These are phyloP conservation scores for Myxozyma udenii DNA, from an alignment of 805 yeast genomes.

Conservation along the genomic window DNA sequence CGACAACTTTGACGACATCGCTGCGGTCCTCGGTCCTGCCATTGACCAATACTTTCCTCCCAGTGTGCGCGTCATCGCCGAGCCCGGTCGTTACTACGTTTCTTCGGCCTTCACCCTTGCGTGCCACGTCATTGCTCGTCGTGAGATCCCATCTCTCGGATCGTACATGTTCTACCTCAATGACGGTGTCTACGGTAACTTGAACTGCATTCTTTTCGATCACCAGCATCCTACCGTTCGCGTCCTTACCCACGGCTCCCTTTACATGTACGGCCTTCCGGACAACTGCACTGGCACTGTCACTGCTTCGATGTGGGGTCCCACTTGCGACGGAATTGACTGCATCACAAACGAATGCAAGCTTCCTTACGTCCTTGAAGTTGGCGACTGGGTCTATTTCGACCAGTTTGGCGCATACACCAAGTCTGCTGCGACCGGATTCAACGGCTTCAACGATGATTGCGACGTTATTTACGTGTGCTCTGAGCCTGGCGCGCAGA, in stretches of 20 bases:
- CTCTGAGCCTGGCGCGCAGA: conserved; percentile 37
- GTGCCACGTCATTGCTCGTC: conserved; percentile 78
- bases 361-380: conserved; percentile 59
- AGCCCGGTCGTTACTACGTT: conserved; percentile 89
- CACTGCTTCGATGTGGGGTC: conserved; percentile 83
- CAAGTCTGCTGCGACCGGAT: conserved; percentile 82
- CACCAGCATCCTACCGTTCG: conserved; percentile 77
- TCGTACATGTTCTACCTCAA: conserved; percentile 78
- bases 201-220: conserved; percentile 90
- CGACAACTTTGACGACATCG: conserved; percentile 55
- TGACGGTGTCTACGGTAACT: conserved; percentile 93
- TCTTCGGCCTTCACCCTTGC: conserved; percentile 84
- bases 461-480: conserved; percentile 61
- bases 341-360: conserved; percentile 57
- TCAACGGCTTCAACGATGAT: conserved; percentile 77
- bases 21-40: conserved; percentile 54
- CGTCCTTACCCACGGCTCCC: conserved; percentile 56
- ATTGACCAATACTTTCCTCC: conserved; percentile 61
- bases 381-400: conserved; percentile 93
- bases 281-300: conserved; percentile 28
- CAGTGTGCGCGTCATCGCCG: conserved; percentile 66
- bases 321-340: conserved; percentile 96
- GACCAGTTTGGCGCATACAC: conserved; percentile 88
- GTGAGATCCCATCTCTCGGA: conserved; percentile 45
- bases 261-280: conserved; percentile 38